A percentile compares a stretch with the other conserved stretches of the same genome.
phyloP scores from a whole-genome alignment of 169 alveolate genomes.

The Theileria orientalis region DNA sequence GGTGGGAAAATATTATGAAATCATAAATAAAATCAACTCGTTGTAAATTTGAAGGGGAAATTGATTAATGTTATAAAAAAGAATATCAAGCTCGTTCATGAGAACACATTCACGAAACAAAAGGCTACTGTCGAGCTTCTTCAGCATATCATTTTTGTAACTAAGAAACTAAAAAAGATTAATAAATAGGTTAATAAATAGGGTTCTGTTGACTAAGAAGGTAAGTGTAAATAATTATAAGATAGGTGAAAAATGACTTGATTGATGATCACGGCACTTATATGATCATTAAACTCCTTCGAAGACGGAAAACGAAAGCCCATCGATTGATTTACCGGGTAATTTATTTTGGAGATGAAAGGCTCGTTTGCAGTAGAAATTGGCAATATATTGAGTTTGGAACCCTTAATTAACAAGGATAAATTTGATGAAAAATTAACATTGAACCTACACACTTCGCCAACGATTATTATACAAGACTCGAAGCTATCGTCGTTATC shows the following conservation, averaged over 20 bases:
- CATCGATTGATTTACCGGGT: neutral
- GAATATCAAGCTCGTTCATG: conserved; percentile 31
- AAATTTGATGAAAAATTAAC: neutral
- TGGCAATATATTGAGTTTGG: neutral
- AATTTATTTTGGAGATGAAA: neutral
- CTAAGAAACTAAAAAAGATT: conserved; percentile 13
- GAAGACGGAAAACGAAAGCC: neutral
- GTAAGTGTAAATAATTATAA: neutral
- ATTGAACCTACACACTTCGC: neutral
- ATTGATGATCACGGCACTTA: neutral
- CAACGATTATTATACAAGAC: neutral
- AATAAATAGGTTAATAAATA: neutral
- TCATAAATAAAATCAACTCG: conserved; percentile 6
- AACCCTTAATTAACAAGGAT: neutral
- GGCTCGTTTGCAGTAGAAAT: neutral
- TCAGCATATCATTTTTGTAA: conserved; percentile 17
- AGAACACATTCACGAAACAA: conserved; percentile 53
- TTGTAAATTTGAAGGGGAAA: neutral
- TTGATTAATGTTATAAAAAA: conserved; percentile 10
- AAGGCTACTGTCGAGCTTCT: conserved; percentile 1
- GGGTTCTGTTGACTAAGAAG: neutral
- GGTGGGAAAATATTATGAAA: too few species aligned
- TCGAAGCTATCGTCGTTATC: neutral
- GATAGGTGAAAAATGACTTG: neutral
- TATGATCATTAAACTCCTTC: neutral